phyloP scores from a whole-genome alignment of 371 early-diverging fungal genomes.

The Hamiltosporidium tvaerminnensis region DNA sequence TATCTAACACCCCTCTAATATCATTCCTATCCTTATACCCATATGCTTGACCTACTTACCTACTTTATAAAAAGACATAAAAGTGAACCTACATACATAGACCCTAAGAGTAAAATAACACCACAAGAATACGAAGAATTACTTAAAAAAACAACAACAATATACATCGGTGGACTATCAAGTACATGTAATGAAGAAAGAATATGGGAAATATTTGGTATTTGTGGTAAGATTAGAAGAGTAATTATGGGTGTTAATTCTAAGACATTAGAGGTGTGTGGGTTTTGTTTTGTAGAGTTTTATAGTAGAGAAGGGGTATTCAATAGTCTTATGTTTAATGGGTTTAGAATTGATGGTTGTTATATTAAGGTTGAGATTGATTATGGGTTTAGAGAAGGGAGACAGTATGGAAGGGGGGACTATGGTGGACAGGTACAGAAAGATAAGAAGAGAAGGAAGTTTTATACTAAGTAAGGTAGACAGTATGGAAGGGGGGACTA shows the following conservation, averaged over 20 bases:
- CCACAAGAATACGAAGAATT: conserved; percentile 45
- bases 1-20: too few species aligned
- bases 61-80: too few species aligned
- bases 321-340: conserved; percentile 25
- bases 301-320: conserved; percentile 16
- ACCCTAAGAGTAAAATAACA: conserved; percentile 38
- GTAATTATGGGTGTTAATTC: conserved; percentile 53
- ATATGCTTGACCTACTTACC: too few species aligned
- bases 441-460: too few species aligned
- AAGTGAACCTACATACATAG: too few species aligned
- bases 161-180: conserved; percentile 45
- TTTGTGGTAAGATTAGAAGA: conserved; percentile 39
- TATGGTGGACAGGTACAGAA: too few species aligned
- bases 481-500: too few species aligned
- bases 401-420: too few species aligned
- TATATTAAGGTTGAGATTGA: conserved; percentile 49
- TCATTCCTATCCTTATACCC: too few species aligned
- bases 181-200: conserved; percentile 32
- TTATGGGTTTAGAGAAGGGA: conserved; percentile 49
- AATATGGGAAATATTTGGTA: conserved; percentile 43
- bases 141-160: conserved; percentile 28
- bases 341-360: conserved; percentile 26
- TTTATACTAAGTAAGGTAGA: too few species aligned
- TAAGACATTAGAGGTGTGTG: conserved; percentile 34
- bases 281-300: conserved; percentile 53